Base-by-base conservation (phyloP, 2,329 filamentous ascomycete species). In the Diaporthe caulivora region DNA sequence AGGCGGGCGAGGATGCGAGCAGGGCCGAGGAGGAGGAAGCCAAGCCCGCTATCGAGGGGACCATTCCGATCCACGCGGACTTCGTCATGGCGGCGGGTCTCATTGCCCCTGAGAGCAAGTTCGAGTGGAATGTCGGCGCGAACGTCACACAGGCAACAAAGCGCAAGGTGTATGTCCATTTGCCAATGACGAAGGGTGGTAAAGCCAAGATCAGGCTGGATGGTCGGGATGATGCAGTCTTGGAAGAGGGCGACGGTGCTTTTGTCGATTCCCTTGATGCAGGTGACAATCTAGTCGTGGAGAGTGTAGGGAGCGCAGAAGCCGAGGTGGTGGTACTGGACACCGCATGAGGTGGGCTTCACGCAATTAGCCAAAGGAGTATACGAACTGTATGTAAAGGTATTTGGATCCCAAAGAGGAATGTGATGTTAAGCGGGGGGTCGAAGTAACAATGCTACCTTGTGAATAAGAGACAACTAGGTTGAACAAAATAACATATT, bases 61-160 rank as follows among this genome's bases (percentile, higher is more conserved):
- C 92, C 0, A 97, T 97, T 76, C 93, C 94, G 10, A 92, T 97
- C 71, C 93, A 97, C 80, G 93, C 94, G 15, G 94, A 97, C 83
- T 88, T 97, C 67, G 91, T 93, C 74, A 97, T 97, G 94, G 91
- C 90, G 47, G 94, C 94, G 0, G 92, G 91, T 9, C 91, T 97
- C 72, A 89, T 97, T 71, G 87, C 86, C 10, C 91, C 93, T 0
- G 87, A 88, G 37, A 87, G 87, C 79, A 87, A 83, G 54, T 95
- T 96, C 74, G 88, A 89, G 78, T 97, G 95, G 89, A 90, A 87
- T 11, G 84, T 96, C 26, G 95, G 95, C 15, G 91, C 81, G 60
- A 69, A 71, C 3, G 60, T 62, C 34, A 87, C 86, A 1, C 80
- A 86, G 77, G 83, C 83, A 74, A 86, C 83, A 34, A 88, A 90